These are phyloP conservation scores for Arthrobotrys pseudoclavata DNA, from an alignment of 2,329 filamentous ascomycete species.

Conservation along the genomic window DNA sequence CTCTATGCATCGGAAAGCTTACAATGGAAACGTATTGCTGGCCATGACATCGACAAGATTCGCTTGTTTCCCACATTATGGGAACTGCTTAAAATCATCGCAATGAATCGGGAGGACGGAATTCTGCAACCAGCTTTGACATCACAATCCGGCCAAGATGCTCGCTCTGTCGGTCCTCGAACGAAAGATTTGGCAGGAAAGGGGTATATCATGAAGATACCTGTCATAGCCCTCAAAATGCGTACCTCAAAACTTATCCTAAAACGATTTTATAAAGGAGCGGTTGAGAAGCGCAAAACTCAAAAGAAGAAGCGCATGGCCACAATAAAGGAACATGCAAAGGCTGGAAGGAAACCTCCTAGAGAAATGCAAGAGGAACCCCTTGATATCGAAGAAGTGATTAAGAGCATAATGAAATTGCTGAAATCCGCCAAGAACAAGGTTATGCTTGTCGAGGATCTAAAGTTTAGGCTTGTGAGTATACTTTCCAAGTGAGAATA, in stretches of 20 bases:
- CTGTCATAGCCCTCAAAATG: conserved; percentile 48
- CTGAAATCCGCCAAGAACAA: conserved; percentile 56
- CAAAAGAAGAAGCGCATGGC: conserved; percentile 56
- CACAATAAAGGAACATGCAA: conserved; percentile 54
- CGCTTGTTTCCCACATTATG: conserved; percentile 52
- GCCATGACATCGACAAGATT: conserved; percentile 54
- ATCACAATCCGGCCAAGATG: conserved; percentile 46
- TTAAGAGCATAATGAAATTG: conserved; percentile 44
- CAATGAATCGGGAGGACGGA: conserved; percentile 51
- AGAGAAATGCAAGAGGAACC: conserved; percentile 45
- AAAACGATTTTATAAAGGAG: conserved; percentile 55
- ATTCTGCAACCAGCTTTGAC: conserved; percentile 47
- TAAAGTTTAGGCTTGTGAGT: conserved; percentile 58
- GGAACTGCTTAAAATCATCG: conserved; percentile 57
- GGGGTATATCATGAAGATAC: conserved; percentile 58
- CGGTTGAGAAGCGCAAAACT: conserved; percentile 47
- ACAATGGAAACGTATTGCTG: conserved; percentile 53
- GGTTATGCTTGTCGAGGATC: conserved; percentile 56
- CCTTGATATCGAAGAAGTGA: conserved; percentile 54
- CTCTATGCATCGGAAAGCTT: conserved; percentile 52
- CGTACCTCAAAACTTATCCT: conserved; percentile 52
- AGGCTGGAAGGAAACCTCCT: conserved; percentile 46
- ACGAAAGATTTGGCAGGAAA: conserved; percentile 58
- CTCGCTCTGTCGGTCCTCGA: conserved; percentile 51
- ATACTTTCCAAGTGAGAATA: background rate